Conservation (phyloP, 306 rosid species). For the Ceratonia siliqua region DNA sequence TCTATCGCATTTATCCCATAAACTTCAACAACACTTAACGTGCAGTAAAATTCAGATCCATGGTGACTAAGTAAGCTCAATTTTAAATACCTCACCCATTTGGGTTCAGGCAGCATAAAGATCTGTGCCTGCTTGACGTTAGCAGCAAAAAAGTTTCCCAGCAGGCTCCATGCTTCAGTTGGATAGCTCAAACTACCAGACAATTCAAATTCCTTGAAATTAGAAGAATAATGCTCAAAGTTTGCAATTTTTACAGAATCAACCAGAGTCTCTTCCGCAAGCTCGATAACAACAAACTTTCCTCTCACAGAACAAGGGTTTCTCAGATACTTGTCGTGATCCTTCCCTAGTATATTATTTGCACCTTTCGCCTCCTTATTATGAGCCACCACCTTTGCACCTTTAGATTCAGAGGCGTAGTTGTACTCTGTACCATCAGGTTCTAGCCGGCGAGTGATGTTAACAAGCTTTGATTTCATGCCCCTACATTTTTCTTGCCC, state of each 20-base stretch:
- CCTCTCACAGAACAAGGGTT: conserved; percentile 83
- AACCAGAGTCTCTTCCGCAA: conserved; percentile 78
- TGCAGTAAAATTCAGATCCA: conserved; percentile 94
- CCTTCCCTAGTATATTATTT: conserved; percentile 66
- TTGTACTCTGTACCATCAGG: conserved; percentile 77
- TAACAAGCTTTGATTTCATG: conserved; percentile 39
- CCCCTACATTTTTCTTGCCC: conserved; percentile 44
- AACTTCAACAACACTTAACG: conserved; percentile 77
- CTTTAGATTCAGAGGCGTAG: conserved; percentile 88
- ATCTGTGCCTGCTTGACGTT: conserved; percentile 79
- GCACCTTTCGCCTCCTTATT: conserved; percentile 94
- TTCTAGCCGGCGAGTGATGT: conserved; percentile 71
- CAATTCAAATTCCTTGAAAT: conserved; percentile 74
- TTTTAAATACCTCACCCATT: conserved; percentile 83
- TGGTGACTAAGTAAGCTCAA: conserved; percentile 72
- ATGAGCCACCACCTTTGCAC: conserved; percentile 86
- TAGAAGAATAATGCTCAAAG: conserved; percentile 91
- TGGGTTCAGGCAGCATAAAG: conserved; percentile 69
- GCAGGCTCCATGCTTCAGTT: conserved; percentile 56
- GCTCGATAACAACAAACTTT: conserved; percentile 83
- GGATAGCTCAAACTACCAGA: conserved; percentile 79
- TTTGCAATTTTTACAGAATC: conserved; percentile 81
- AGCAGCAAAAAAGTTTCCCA: conserved; percentile 71
- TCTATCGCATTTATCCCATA: conserved; percentile 86
- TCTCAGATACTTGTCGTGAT: conserved; percentile 82